Evolutionary conservation across 768 basidiomycete genomes (phyloP).

Genomic region (Mycena rosella): DNA sequence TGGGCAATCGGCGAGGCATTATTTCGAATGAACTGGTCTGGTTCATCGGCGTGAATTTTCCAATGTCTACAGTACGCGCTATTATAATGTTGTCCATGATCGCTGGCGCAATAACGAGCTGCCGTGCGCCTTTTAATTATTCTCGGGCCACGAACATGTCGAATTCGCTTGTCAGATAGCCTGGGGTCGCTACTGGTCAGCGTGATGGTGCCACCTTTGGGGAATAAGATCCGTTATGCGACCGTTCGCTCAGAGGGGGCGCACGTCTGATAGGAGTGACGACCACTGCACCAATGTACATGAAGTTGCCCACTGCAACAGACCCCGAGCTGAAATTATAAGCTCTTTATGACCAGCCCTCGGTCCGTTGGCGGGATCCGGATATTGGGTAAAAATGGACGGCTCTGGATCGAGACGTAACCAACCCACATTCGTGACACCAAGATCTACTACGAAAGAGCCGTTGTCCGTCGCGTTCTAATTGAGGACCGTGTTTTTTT

Average conservation of each 20-base stretch:
- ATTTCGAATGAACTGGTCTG: slow-evolving; percentile 35
- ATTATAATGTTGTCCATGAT: slow-evolving; percentile 35
- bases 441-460: not conserved
- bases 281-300: not conserved
- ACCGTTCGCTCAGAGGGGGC: not conserved
- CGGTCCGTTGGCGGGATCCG: not conserved
- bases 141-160: slow-evolving; percentile 39
- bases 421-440: not conserved
- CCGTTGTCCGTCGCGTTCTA: slow-evolving; percentile 32
- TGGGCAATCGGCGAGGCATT: slow-evolving; percentile 24
- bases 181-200: slow-evolving; percentile 44
- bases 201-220: slow-evolving; percentile 40
- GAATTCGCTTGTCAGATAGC: slow-evolving; percentile 32
- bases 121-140: slow-evolving; percentile 35
- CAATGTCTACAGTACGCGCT: not conserved
- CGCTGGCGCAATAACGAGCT: slow-evolving; percentile 20
- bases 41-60: not conserved
- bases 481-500: too few species aligned
- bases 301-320: not conserved
- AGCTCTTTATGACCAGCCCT: not conserved
- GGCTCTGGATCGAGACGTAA: not conserved
- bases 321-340: not conserved
- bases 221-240: not conserved
- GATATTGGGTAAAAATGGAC: not conserved
- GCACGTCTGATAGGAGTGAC: not conserved